These are phyloP conservation scores for Andrographis paniculata DNA, from an alignment of 305 asterid species.

Conservation along the genomic window DNA sequence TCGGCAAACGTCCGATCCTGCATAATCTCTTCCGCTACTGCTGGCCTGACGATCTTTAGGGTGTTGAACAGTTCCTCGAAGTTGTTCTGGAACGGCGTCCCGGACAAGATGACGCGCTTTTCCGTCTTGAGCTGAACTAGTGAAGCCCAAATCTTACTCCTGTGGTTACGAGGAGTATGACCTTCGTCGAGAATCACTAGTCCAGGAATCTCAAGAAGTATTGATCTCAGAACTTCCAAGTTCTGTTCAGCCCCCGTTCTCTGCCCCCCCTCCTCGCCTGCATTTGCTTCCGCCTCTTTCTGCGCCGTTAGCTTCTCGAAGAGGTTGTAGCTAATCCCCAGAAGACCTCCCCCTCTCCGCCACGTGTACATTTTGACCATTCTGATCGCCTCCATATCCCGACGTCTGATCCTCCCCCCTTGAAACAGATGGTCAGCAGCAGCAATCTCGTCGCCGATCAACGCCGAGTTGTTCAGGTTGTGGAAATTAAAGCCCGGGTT, in stretches of 20 bases:
- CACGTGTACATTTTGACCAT: conserved; percentile 38
- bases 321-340: conserved; percentile 49
- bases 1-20: conserved; percentile 72
- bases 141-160: conserved; percentile 75
- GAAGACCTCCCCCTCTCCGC: conserved; percentile 28
- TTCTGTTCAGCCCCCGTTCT: conserved; percentile 47
- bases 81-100: conserved; percentile 86
- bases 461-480: conserved; percentile 90
- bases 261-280: conserved; percentile 82
- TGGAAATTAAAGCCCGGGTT: conserved; percentile 91
- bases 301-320: conserved; percentile 35
- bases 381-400: conserved; percentile 24
- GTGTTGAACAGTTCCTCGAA: conserved; percentile 97
- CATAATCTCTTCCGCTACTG: conserved; percentile 69
- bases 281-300: conserved; percentile 78
- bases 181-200: conserved; percentile 88
- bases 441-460: too few species aligned
- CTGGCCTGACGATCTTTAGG: conserved; percentile 71
- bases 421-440: too few species aligned
- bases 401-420: too few species aligned
- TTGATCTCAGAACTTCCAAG: conserved; percentile 73
- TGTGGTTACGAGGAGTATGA: conserved; percentile 93
- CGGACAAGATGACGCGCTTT: conserved; percentile 79
- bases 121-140: conserved; percentile 79
- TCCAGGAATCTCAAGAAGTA: conserved; percentile 78